Conservation (phyloP, 257 asterid species). For the Lavandula angustifolia region DNA sequence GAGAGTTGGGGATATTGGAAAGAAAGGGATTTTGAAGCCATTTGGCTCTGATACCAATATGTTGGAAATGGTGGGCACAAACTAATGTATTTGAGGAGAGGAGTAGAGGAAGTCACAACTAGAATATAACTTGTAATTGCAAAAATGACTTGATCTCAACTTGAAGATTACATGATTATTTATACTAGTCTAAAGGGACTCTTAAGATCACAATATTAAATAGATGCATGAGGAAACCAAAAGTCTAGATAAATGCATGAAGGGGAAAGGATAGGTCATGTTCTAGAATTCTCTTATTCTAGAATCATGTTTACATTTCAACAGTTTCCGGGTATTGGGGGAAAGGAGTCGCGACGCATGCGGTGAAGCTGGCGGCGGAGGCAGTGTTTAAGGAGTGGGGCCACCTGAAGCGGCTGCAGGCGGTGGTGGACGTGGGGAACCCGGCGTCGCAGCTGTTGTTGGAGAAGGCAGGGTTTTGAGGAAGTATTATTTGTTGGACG, state of each 20-base stretch:
- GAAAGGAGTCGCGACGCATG: constrained; percentile 44
- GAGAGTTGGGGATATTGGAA: background rate
- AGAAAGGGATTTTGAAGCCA: background rate
- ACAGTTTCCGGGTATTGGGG: constrained; percentile 47
- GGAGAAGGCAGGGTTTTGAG: constrained; percentile 47
- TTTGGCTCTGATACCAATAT: background rate
- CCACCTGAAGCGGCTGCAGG: constrained; percentile 44
- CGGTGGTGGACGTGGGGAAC: constrained; percentile 39
- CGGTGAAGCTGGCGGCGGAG: constrained; percentile 38
- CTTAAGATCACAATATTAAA: no score
- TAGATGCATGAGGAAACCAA: no score
- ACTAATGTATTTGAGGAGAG: background rate
- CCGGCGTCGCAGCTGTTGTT: constrained; percentile 47
- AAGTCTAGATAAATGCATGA: no score
- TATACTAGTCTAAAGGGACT: no score
- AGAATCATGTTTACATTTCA: no score
- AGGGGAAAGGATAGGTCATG: no score
- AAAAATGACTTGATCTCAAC: no score
- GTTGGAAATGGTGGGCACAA: no score
- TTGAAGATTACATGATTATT: no score
- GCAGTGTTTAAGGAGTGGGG: constrained; percentile 42
- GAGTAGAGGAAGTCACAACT: no score
- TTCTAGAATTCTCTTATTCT: no score
- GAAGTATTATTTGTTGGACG: background rate
- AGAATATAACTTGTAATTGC: no score